phyloP scores from a whole-genome alignment of 1,284 basidiomycete genomes.

The Cutaneotrichosporon sp. region DNA sequence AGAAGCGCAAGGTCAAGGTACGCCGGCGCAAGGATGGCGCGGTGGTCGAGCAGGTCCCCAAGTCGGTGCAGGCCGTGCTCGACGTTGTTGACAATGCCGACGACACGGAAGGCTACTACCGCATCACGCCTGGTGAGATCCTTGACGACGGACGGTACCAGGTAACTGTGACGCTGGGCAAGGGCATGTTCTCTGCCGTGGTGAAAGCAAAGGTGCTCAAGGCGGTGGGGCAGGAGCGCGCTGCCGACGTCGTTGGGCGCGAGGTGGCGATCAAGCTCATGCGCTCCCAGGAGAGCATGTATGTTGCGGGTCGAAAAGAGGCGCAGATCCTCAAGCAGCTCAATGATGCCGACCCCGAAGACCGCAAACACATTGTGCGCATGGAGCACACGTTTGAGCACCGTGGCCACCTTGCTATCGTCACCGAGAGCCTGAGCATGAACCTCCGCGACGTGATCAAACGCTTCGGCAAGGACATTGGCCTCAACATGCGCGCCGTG shows the following conservation, averaged over 20 bases:
- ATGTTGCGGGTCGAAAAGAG: slow-evolving; percentile 91
- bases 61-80: slow-evolving; percentile 48
- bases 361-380: slow-evolving; percentile 91
- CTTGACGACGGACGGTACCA: slow-evolving; percentile 90
- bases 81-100: slow-evolving; percentile 37
- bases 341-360: slow-evolving; percentile 82
- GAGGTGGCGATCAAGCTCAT: slow-evolving; percentile 99
- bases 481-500: slow-evolving; percentile 93
- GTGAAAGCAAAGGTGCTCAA: slow-evolving; percentile 81
- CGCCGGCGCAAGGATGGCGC: slow-evolving; percentile 56
- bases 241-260: slow-evolving; percentile 51
- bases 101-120: slow-evolving; percentile 93
- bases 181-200: slow-evolving; percentile 98
- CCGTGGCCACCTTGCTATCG: slow-evolving; percentile 90
- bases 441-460: slow-evolving; percentile 97
- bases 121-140: slow-evolving; percentile 87
- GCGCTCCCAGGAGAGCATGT: slow-evolving; percentile 94
- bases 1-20: slow-evolving; percentile 52
- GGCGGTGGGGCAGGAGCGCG: slow-evolving; percentile 57
- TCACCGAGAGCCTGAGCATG: slow-evolving; percentile 95
- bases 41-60: slow-evolving; percentile 64
- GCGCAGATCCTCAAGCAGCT: slow-evolving; percentile 81
- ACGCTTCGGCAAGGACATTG: slow-evolving; percentile 97
- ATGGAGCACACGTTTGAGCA: slow-evolving; percentile 93
- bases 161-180: slow-evolving; percentile 87